These are phyloP conservation scores for Zymoseptoria brevis DNA, from an alignment of 2,329 filamentous ascomycete genomes.

Conservation along the genomic window DNA sequence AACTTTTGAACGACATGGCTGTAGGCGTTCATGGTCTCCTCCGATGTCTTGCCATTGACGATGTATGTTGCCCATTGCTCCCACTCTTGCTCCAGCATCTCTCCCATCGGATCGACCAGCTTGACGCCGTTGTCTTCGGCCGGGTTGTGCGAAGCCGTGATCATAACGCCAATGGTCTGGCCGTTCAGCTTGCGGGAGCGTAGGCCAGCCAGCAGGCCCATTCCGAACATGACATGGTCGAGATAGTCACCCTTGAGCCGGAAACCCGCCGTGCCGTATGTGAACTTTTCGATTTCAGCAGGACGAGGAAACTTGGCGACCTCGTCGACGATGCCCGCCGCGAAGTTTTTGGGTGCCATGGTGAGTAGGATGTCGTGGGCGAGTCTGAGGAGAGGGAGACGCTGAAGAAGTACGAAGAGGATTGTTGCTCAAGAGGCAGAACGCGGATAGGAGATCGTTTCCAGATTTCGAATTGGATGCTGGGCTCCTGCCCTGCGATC, in stretches of 20 bases:
- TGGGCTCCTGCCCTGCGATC: background rate
- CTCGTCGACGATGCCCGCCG: conserved; percentile 24
- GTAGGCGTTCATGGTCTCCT: conserved; percentile 69
- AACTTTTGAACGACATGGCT: conserved; percentile 65
- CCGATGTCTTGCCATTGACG: conserved; percentile 72
- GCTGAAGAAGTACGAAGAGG: background rate
- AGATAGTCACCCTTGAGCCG: conserved; percentile 71
- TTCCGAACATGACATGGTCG: conserved; percentile 85
- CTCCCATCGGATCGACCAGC: conserved; percentile 93
- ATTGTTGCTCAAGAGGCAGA: background rate
- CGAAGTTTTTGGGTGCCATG: conserved; percentile 13
- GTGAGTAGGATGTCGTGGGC: background rate
- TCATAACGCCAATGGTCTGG: conserved; percentile 92
- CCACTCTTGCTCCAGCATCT: conserved; percentile 94
- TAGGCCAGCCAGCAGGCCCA: conserved; percentile 79
- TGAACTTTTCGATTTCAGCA: conserved; percentile 34
- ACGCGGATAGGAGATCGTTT: background rate
- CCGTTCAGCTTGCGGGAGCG: conserved; percentile 84
- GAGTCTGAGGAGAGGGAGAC: background rate
- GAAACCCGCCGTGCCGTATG: conserved; percentile 57
- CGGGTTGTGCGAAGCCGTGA: conserved; percentile 89
- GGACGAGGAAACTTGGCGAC: conserved; percentile 29
- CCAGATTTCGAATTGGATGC: background rate
- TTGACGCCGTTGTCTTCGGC: conserved; percentile 88
- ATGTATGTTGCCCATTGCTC: conserved; percentile 80